phyloP scores from a whole-genome alignment of 805 yeast species.

The Candida lessepsii region DNA sequence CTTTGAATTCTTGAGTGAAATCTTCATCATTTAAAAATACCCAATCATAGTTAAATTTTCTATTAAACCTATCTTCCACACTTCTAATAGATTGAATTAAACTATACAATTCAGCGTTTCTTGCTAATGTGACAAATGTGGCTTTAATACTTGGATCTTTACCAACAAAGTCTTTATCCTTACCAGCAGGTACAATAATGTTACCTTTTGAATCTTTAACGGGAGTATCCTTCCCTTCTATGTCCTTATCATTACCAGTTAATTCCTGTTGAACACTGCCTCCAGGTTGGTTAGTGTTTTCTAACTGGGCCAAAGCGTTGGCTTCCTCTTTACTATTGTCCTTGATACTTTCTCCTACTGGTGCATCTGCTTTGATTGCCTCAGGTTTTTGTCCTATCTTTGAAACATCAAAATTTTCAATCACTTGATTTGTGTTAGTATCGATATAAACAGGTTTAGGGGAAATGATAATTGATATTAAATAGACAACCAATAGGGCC shows the following conservation, averaged over 20 bases:
- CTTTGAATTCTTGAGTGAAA: slow-evolving; percentile 57
- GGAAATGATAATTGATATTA: slow-evolving; percentile 10
- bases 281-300: not conserved
- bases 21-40: slow-evolving; percentile 70
- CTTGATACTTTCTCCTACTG: slow-evolving; percentile 10
- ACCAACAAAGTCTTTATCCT: slow-evolving; percentile 12
- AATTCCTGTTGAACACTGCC: not conserved
- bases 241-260: not conserved
- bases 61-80: slow-evolving; percentile 67
- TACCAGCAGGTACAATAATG: slow-evolving; percentile 10
- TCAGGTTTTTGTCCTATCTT: not conserved
- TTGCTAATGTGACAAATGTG: slow-evolving; percentile 66
- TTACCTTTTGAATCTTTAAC: slow-evolving; percentile 2
- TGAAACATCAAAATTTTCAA: slow-evolving; percentile 10
- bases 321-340: slow-evolving; percentile 13
- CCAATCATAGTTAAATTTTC: slow-evolving; percentile 69
- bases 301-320: slow-evolving; percentile 14
- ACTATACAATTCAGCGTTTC: slow-evolving; percentile 62
- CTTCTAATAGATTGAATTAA: slow-evolving; percentile 59
- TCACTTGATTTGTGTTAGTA: slow-evolving; percentile 16
- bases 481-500: slow-evolving; percentile 15
- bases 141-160: slow-evolving; percentile 48
- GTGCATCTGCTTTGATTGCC: not conserved
- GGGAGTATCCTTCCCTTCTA: not conserved
- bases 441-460: slow-evolving; percentile 20